Conservation (phyloP, 108 stramenopile genomes). For the Pinguiococcus pyrenoidosus region DNA sequence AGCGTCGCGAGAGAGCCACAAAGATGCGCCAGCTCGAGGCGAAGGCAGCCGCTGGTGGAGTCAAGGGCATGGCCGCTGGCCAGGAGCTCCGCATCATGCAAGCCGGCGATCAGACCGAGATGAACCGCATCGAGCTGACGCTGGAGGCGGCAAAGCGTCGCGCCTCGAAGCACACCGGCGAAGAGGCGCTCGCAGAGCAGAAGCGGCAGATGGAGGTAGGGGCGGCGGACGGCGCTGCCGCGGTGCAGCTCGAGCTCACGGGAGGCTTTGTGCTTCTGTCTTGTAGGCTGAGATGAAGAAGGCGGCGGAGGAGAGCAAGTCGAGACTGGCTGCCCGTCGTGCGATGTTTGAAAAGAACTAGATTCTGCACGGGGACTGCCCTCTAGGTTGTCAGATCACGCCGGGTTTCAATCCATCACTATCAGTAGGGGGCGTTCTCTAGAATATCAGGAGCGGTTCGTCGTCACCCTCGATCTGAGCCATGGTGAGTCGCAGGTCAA, state of each 20-base stretch:
- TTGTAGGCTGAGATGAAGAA: no score
- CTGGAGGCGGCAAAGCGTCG: conserved; percentile 4
- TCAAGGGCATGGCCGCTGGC: conserved; percentile 15
- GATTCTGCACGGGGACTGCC: no score
- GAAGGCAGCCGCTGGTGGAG: conserved; percentile 3
- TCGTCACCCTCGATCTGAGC: conserved; percentile 23
- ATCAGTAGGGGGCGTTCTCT: no score
- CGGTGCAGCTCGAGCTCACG: no score
- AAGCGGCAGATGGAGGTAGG: background rate
- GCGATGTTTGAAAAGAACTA: no score
- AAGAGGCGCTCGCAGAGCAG: background rate
- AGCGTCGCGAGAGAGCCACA: conserved; percentile 1
- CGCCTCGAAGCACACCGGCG: background rate
- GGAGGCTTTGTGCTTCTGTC: no score
- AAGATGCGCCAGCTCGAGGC: conserved; percentile 9
- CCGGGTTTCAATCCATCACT: background rate
- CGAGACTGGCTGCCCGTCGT: no score
- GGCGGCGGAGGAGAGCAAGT: no score
- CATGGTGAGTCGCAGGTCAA: conserved; percentile 35
- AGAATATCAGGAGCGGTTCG: conserved; percentile 39
- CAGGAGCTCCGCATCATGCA: background rate
- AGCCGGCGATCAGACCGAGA: background rate
- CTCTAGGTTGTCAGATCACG: no score
- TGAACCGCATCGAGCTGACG: conserved; percentile 4
- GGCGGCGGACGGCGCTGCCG: no score